Evolutionary conservation across 2,329 filamentous ascomycete genomes (phyloP).

Genomic region (Chrysosporium keratinophilum): DNA sequence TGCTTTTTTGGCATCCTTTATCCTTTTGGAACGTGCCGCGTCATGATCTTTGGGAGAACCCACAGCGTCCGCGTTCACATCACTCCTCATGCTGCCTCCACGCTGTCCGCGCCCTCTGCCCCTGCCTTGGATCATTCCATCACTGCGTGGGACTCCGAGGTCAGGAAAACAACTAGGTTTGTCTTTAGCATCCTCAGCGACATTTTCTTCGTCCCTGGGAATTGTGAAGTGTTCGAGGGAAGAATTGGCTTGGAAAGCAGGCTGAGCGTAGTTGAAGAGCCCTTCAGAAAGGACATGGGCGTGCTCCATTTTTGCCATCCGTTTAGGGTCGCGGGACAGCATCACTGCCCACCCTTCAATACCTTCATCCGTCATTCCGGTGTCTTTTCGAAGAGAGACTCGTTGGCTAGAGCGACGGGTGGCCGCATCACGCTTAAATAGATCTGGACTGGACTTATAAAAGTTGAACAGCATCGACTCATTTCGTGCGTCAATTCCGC

Average conservation of each 20-base stretch:
- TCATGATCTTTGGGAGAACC: conserved; percentile 47
- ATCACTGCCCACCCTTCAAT: conserved; percentile 93
- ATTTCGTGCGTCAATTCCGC: conserved; percentile 21
- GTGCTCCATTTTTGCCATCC: conserved; percentile 58
- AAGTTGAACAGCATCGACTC: conserved; percentile 66
- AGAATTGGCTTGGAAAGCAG: conserved; percentile 53
- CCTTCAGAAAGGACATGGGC: conserved; percentile 58
- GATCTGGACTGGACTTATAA: conserved; percentile 53
- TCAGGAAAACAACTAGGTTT: conserved; percentile 30
- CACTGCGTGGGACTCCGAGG: conserved; percentile 6
- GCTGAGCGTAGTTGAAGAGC: conserved; percentile 39
- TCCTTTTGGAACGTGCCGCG: conserved; percentile 60
- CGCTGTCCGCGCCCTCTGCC: conserved; percentile 39
- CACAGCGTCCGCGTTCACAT: conserved; percentile 32
- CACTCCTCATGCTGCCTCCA: conserved; percentile 41
- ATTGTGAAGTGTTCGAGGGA: conserved; percentile 41
- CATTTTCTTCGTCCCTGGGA: conserved; percentile 36
- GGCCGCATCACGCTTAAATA: conserved; percentile 61
- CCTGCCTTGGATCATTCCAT: conserved; percentile 30
- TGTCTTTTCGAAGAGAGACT: conserved; percentile 57
- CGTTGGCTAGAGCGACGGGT: conserved; percentile 58
- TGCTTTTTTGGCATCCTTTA: conserved; percentile 73
- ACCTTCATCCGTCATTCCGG: conserved; percentile 82
- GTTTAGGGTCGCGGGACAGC: conserved; percentile 61
- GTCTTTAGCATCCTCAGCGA: conserved; percentile 41